Conservation (phyloP, 225 moss, liverwort and hornwort genomes). For the Ulota crispa region DNA sequence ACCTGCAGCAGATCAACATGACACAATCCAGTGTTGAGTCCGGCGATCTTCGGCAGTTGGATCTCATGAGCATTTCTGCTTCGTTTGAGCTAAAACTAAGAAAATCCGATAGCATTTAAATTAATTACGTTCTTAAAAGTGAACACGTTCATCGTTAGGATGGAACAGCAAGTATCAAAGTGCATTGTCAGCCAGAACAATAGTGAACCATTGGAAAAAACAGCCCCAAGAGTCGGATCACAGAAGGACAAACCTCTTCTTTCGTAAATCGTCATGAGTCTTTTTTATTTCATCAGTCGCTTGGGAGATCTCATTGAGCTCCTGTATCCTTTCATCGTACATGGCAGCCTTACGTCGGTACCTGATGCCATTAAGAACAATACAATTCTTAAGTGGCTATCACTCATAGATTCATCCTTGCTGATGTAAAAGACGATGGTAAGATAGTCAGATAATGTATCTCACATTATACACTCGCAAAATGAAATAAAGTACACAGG, state of each 20-base stretch:
- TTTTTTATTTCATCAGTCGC: slow-evolving; percentile 69
- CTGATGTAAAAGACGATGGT: background rate
- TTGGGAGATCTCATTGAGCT: slow-evolving; percentile 71
- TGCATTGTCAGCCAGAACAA: background rate
- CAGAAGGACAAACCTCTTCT: slow-evolving; percentile 56
- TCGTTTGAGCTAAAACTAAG: background rate
- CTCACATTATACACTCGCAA: background rate
- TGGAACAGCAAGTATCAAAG: slow-evolving; percentile 8
- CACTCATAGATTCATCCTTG: background rate
- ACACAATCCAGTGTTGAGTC: background rate
- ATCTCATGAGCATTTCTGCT: background rate
- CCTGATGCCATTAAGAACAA: slow-evolving; percentile 39
- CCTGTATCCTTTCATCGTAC: slow-evolving; percentile 84
- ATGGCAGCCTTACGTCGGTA: slow-evolving; percentile 73
- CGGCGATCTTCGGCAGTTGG: background rate
- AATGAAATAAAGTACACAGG: background rate
- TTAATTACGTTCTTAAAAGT: background rate
- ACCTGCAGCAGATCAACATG: slow-evolving; percentile 42
- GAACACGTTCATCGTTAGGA: background rate
- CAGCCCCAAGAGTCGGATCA: background rate
- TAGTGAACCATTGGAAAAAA: slow-evolving; percentile 10
- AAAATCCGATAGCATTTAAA: slow-evolving; percentile 2
- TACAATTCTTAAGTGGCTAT: background rate
- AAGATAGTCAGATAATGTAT: slow-evolving; percentile 3
- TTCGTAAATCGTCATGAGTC: slow-evolving; percentile 76